Evolutionary conservation across 2,329 filamentous ascomycete species (phyloP), one percentile per base, ranked within the genome.

Genomic region (Calonectria pseudoturangicola): DNA sequence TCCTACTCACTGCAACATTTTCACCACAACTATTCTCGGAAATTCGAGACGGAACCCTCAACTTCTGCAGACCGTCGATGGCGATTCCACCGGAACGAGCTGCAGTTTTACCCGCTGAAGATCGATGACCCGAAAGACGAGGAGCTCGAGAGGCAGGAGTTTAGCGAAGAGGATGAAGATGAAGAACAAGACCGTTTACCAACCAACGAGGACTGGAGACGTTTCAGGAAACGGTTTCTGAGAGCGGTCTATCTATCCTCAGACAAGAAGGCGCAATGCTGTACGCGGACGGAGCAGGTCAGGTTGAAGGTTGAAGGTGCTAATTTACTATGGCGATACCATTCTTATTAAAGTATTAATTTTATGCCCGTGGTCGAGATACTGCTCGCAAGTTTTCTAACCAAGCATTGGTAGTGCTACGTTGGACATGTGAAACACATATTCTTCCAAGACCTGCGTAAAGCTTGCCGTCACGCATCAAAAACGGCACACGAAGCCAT

Each of bases 121-220:
- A 28, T 62, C 5, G 70, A 77, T 9, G 58, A 73, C 12, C 27
- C 45, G 21, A 68, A 54, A 7, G 36, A 70, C 15, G 65, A 75
- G 2, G 68, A 70, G 41, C 39, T 60, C 54, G 71, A 71, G n/a
- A 41, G 56, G 28, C 39, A 60, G 10, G 60, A 54, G 13, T 67
- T 50, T 48, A 70, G 58, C 30, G 72, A 67, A 13, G 56, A 66
- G 21, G 72, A 78, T 10, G 56, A 71, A 28, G 73, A 74, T n/a
- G 75, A 73, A 13, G 62, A 71, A 27, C 68, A 73, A 45, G 74
- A 74, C 43, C 72, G 71, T 18, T 74, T 68, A 36, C 75, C 77
- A 25, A 77, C 77, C n/a, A 74, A 77, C 41, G 70, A 74, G 9
- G 74, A 77, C 62, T 73, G 73, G 76, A 70, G 70, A 58, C 77